These are phyloP conservation scores for Dioscorea zingiberensis DNA, from an alignment of 106 monocot species.

Conservation along the genomic window DNA sequence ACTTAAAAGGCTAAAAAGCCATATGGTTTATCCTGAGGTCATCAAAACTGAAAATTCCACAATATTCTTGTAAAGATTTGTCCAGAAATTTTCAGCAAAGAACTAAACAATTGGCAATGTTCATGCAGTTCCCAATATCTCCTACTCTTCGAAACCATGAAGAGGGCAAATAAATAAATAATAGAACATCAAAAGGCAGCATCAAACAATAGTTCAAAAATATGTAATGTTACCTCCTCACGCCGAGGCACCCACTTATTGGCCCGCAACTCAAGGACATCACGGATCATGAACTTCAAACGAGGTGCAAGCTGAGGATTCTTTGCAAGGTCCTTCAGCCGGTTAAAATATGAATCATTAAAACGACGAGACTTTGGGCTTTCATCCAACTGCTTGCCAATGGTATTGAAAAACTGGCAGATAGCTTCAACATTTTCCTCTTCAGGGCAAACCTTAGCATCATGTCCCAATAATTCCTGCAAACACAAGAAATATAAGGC, in stretches of 20 bases:
- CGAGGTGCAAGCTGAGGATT: conserved; percentile 47
- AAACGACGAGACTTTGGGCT: conserved; percentile 39
- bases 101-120: too few relatives aligned
- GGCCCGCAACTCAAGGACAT: conserved; percentile 69
- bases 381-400: conserved; percentile 79
- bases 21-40: too few relatives aligned
- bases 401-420: conserved; percentile 70
- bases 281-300: conserved; percentile 61
- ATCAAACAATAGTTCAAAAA: too few relatives aligned
- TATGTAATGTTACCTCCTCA: conserved; percentile 45
- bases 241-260: conserved; percentile 73
- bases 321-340: conserved; percentile 38
- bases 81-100: too few relatives aligned
- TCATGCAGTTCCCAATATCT: too few relatives aligned
- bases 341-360: conserved; percentile 72
- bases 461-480: conserved; percentile 54
- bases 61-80: too few relatives aligned
- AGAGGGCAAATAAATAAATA: too few relatives aligned
- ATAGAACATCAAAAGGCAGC: too few relatives aligned
- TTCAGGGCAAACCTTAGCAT: conserved; percentile 60
- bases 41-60: too few relatives aligned
- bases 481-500: conserved; percentile 6
- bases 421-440: conserved; percentile 85
- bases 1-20: too few relatives aligned
- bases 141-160: too few relatives aligned